Percentiles rank a stretch among this genome's conserved stretches.
These are phyloP conservation scores for Raffaelea ambrosiae DNA, from an alignment of 2,329 filamentous ascomycete species.

Conservation along the genomic window DNA sequence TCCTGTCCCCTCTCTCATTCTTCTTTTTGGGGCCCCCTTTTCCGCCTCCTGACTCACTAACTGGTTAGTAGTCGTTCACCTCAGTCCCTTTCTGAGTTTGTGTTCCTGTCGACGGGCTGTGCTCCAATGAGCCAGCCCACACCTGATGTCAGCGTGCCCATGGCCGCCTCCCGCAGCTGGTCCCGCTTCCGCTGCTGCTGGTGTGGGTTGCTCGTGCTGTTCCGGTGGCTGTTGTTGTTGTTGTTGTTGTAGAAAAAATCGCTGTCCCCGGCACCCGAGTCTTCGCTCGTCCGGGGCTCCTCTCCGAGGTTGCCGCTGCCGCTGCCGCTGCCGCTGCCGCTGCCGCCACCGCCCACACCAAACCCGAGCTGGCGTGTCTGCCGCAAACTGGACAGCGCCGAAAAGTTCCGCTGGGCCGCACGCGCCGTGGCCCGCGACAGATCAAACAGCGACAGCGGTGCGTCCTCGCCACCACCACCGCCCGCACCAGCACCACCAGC, in stretches of 20 bases:
- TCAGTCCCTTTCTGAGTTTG: not conserved
- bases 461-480: conserved; percentile 32
- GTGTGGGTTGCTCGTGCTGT: conserved; percentile 5
- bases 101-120: conserved; percentile 25
- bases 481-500: conserved; percentile 17
- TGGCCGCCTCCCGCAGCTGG: conserved; percentile 57
- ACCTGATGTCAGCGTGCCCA: conserved; percentile 57
- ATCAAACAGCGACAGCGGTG: conserved; percentile 58
- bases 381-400: conserved; percentile 44
- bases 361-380: conserved; percentile 23
- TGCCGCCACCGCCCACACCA: conserved; percentile 15
- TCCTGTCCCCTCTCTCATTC: no score
- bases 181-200: conserved; percentile 54
- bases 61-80: no score
- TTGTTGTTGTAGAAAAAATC: not conserved
- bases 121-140: conserved; percentile 62
- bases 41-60: no score
- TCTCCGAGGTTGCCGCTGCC: not conserved
- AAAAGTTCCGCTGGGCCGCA: conserved; percentile 49
- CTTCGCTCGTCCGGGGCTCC: not conserved
- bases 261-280: conserved; percentile 1
- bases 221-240: not conserved
- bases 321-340: conserved; percentile 2
- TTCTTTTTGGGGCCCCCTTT: no score
- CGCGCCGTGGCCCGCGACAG: conserved; percentile 52